These are phyloP conservation scores for Leccinellum albellum DNA, from an alignment of 768 basidiomycete species.

Conservation along the genomic window DNA sequence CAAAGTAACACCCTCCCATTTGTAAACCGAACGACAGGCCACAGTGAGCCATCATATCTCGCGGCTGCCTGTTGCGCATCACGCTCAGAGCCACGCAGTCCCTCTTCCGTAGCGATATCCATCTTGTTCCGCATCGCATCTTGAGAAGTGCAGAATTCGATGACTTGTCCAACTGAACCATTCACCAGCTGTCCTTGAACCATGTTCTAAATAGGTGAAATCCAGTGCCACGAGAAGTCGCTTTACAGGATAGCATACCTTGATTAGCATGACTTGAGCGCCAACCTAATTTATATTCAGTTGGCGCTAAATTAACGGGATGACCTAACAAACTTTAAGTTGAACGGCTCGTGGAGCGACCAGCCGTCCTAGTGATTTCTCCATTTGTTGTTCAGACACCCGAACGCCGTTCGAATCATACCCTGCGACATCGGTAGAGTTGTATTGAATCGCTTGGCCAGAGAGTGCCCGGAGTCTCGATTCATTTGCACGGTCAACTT, in stretches of 20 bases:
- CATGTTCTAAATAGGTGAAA: constrained; percentile 47
- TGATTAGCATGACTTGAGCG: constrained; percentile 84
- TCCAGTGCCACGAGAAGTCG: not conserved
- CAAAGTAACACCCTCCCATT: constrained; percentile 45
- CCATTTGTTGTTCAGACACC: constrained; percentile 37
- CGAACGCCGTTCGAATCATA: constrained; percentile 39
- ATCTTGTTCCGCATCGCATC: constrained; percentile 40
- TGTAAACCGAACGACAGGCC: constrained; percentile 62
- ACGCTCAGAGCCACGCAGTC: constrained; percentile 29
- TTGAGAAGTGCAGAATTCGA: constrained; percentile 40
- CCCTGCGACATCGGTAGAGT: constrained; percentile 45
- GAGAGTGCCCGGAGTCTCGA: constrained; percentile 44
- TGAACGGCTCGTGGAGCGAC: constrained; percentile 47
- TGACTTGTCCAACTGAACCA: constrained; percentile 60
- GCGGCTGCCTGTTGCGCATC: constrained; percentile 12
- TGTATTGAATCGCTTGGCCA: constrained; percentile 38
- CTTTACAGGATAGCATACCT: constrained; percentile 37
- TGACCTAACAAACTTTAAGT: constrained; percentile 43
- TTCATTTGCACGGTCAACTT: constrained; percentile 71
- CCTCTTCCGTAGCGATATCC: constrained; percentile 37
- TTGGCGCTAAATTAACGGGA: not conserved
- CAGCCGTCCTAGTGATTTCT: constrained; percentile 52
- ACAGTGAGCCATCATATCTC: constrained; percentile 32
- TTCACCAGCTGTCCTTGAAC: constrained; percentile 68
- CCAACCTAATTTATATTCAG: constrained; percentile 46